Base-by-base conservation (phyloP, 148 eudicot species). In the Nyssa sinensis region DNA sequence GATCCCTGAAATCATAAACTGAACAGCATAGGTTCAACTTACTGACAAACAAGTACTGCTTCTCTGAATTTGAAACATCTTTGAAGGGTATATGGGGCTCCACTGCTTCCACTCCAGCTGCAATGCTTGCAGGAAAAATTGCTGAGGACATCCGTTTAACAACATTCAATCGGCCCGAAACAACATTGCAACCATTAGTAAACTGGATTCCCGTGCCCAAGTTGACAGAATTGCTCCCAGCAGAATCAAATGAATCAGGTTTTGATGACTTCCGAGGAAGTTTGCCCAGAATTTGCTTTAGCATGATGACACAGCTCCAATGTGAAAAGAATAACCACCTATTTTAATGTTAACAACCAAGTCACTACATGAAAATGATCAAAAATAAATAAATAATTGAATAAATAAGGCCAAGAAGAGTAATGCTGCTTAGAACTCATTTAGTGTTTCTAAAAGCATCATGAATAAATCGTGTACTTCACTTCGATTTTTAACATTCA, bases 111-210 rank as follows among this genome's bases (percentile, higher is more conserved):
- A 71, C 78, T n/a, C 75, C 82, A 7, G 88, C 49, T 58, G 73
- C 30, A 32, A 75, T 83, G 35, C 74, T 83, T 9, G 88, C 78
- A 1, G 88, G 88, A 55, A 85, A 85, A 59, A 85, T 81, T 44
- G 80, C 85, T 0, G 86, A 83, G 57, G 88, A 85, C 81, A 80
- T 83, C n/a, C 84, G 75, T 70, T 80, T 85, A 21, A 80, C 82
- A 24, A 75, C 80, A 74, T 80, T 80, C 75, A 83, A 63, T 62
- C 75, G 68, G 27, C 76, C 73, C 29, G 86, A 77, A 65, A 83
- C 69, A 66, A 74, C 83, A 74, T 72, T 82, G 67, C 76, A 75
- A 65, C 74, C 74, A 67, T 64, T 82, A 62, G 75, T 79, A 60
- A 82, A 82, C 61, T 64, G 80, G 69, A 71, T 61, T 35, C 66